These are phyloP conservation scores for Populus hybrid DNA, from an alignment of 441 rosid genomes.

Conservation along the genomic window DNA sequence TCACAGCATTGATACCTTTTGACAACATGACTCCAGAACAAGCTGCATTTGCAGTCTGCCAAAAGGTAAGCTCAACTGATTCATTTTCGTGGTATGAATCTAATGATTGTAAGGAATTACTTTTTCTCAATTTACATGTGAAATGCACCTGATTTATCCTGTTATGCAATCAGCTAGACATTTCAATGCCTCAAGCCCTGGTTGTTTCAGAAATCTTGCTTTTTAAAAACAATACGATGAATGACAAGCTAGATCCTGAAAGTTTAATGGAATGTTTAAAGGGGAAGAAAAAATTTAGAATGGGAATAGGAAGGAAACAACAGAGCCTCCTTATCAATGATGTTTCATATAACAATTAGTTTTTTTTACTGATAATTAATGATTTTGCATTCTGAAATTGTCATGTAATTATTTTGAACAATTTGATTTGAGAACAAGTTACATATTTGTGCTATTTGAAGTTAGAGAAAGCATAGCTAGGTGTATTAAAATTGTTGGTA, in stretches of 20 bases:
- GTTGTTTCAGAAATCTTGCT: neutral
- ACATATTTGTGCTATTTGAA: neutral
- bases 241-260: constrained; percentile 2
- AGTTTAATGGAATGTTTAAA: neutral
- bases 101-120: neutral
- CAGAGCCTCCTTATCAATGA: neutral
- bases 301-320: neutral
- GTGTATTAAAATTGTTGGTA: too few species aligned
- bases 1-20: constrained; percentile 69
- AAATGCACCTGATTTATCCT: neutral
- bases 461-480: neutral
- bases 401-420: neutral
- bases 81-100: neutral
- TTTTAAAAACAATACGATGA: neutral
- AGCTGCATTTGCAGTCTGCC: constrained; percentile 84
- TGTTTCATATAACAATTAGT: neutral
- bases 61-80: constrained; percentile 46
- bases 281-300: neutral
- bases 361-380: neutral
- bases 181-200: neutral
- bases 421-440: neutral
- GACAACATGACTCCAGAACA: constrained; percentile 82
- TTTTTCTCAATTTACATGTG: neutral
- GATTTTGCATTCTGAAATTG: neutral
- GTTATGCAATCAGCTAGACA: neutral